phyloP scores from a whole-genome alignment of 2,329 filamentous ascomycete genomes.

The Aureobasidium leucospermi region DNA sequence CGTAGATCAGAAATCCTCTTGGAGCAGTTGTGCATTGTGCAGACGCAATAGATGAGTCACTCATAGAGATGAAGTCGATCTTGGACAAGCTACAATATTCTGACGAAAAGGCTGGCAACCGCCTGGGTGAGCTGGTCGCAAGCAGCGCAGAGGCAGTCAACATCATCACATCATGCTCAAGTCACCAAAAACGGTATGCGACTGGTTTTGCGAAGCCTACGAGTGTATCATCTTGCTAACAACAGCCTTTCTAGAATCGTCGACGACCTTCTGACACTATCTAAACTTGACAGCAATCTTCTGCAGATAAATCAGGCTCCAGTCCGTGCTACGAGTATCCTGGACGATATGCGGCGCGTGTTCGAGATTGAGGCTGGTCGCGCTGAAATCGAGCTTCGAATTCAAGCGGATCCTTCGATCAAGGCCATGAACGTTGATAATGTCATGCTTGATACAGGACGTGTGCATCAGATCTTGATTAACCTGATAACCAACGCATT shows the following conservation, averaged over 20 bases:
- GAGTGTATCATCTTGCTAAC: background rate
- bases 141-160: slow-evolving; percentile 31
- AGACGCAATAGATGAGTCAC: slow-evolving; percentile 16
- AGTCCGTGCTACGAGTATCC: slow-evolving; percentile 17
- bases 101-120: slow-evolving; percentile 15
- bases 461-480: slow-evolving; percentile 23
- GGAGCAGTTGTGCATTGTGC: slow-evolving; percentile 17
- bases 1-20: slow-evolving; percentile 19
- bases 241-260: slow-evolving; percentile 28
- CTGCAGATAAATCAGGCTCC: slow-evolving; percentile 25
- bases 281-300: slow-evolving; percentile 39
- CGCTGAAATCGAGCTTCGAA: slow-evolving; percentile 21
- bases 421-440: slow-evolving; percentile 17
- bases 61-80: slow-evolving; percentile 13
- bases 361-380: slow-evolving; percentile 27
- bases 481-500: slow-evolving; percentile 24
- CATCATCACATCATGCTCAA: slow-evolving; percentile 39
- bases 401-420: slow-evolving; percentile 7
- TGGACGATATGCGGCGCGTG: slow-evolving; percentile 26
- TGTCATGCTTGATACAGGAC: slow-evolving; percentile 21
- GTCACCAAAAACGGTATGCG: slow-evolving; percentile 35
- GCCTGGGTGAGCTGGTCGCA: slow-evolving; percentile 23
- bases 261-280: slow-evolving; percentile 40
- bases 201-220: background rate
- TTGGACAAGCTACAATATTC: background rate